These are phyloP conservation scores for Posidonia oceanica DNA, from an alignment of 116 monocot genomes.

Conservation along the genomic window DNA sequence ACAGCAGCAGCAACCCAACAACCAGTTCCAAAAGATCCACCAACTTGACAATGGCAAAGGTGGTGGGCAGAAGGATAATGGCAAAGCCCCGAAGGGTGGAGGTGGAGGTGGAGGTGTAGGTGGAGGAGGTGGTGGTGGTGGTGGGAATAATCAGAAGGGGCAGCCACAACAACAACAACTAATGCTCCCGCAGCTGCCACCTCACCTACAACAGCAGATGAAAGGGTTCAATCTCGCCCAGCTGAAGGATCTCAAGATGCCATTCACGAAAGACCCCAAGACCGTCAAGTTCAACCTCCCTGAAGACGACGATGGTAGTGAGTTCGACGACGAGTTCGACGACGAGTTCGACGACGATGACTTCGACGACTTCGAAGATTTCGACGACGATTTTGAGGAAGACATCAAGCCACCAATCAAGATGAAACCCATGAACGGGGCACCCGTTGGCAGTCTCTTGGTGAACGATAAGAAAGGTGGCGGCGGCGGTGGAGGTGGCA, in stretches of 20 bases:
- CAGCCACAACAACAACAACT: slow-evolving; percentile 18
- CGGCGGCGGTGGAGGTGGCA: background rate
- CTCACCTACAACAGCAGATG: slow-evolving; percentile 18
- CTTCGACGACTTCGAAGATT: slow-evolving; percentile 29
- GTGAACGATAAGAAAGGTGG: slow-evolving; percentile 16
- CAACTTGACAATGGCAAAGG: slow-evolving; percentile 34
- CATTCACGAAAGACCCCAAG: slow-evolving; percentile 49
- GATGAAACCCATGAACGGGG: slow-evolving; percentile 16
- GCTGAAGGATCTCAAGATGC: slow-evolving; percentile 47
- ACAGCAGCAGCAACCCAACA: slow-evolving; percentile 7
- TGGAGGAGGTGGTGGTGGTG: slow-evolving; percentile 8
- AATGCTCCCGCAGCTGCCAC: slow-evolving; percentile 12
- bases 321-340: slow-evolving; percentile 35
- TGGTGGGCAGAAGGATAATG: slow-evolving; percentile 21
- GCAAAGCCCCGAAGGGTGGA: slow-evolving; percentile 18
- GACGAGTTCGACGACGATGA: slow-evolving; percentile 27
- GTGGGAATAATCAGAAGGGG: slow-evolving; percentile 24
- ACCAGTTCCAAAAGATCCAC: slow-evolving; percentile 42
- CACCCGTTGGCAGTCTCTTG: slow-evolving; percentile 2
- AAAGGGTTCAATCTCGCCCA: slow-evolving; percentile 54
- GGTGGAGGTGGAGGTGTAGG: slow-evolving; percentile 14
- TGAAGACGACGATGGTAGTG: slow-evolving; percentile 37
- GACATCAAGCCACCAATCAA: slow-evolving; percentile 17
- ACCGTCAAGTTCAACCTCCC: slow-evolving; percentile 38
- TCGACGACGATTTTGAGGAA: slow-evolving; percentile 20